A percentile compares a stretch with the other conserved stretches of the same genome.
Evolutionary conservation across 306 rosid genomes (phyloP).

Genomic region (Glycine latifolia): DNA sequence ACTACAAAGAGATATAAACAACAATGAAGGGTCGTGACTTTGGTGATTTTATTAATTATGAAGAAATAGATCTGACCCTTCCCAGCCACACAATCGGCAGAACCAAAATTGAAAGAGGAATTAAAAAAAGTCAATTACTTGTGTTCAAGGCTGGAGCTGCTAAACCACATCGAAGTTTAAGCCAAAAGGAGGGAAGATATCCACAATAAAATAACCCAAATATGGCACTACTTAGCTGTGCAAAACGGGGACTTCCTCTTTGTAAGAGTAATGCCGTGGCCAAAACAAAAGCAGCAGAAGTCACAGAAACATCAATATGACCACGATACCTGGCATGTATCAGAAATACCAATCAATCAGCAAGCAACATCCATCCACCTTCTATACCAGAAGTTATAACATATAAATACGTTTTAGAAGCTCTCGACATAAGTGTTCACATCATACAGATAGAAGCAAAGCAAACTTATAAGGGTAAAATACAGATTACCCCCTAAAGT

Average conservation of each 20-base stretch:
- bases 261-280: conserved; percentile 84
- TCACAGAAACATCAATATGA: conserved; percentile 89
- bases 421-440: conserved; percentile 4
- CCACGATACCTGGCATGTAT: conserved; percentile 76
- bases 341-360: conserved; percentile 55
- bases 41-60: not conserved
- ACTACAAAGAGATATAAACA: not conserved
- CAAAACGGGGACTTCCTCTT: conserved; percentile 92
- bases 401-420: conserved; percentile 20
- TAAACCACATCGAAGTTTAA: conserved; percentile 97
- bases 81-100: not conserved
- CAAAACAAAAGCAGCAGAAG: conserved; percentile 90
- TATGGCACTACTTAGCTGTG: conserved; percentile 93
- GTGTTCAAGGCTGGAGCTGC: conserved; percentile 93
- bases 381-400: conserved; percentile 7
- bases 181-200: conserved; percentile 98
- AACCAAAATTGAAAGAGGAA: conserved; percentile 37
- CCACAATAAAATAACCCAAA: conserved; percentile 96
- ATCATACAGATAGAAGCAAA: conserved; percentile 18
- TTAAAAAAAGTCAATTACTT: conserved; percentile 44
- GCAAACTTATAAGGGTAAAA: conserved; percentile 21
- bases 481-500: no score
- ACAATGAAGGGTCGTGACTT: conserved; percentile 14
- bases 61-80: not conserved
- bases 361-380: conserved; percentile 37